A percentile compares a stretch with the other conserved stretches of the same genome.
Conservation (phyloP, 176 grass and related monocot species). For the Dendrocalamus sinicus region DNA sequence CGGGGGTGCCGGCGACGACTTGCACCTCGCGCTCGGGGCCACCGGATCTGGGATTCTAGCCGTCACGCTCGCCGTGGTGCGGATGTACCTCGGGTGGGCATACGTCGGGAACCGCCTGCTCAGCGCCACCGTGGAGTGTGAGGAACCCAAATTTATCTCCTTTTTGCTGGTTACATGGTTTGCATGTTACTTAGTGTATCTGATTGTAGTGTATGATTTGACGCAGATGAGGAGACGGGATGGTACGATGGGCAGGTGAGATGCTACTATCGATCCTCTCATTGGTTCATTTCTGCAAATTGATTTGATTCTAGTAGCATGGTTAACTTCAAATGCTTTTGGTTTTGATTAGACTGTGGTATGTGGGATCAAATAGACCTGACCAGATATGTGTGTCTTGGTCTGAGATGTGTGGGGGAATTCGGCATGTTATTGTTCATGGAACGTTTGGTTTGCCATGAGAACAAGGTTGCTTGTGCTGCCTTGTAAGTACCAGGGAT, state of each 20-base stretch:
- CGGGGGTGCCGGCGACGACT: conserved; percentile 41
- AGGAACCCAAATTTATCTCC: conserved; percentile 27
- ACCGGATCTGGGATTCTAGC: conserved; percentile 74
- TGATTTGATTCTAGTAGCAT: background rate
- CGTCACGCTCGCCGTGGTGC: conserved; percentile 77
- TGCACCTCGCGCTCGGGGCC: conserved; percentile 73
- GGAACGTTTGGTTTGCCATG: background rate
- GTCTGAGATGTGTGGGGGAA: background rate
- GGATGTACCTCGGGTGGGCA: conserved; percentile 98
- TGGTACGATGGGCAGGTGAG: conserved; percentile 97
- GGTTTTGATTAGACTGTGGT: background rate
- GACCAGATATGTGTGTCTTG: background rate
- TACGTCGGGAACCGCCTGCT: conserved; percentile 93
- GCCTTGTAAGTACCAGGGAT: too few relatives aligned
- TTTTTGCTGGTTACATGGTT: background rate
- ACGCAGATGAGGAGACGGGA: conserved; percentile 93
- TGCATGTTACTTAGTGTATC: background rate
- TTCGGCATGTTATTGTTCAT: background rate
- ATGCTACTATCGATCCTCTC: conserved; percentile 20
- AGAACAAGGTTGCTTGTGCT: background rate
- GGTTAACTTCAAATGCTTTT: background rate
- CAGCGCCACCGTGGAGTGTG: conserved; percentile 96
- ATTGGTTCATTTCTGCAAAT: background rate
- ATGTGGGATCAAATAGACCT: background rate
- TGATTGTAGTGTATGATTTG: conserved; percentile 14